Evolutionary conservation across 2,329 filamentous ascomycete genomes (phyloP).

Genomic region (Fusarium protoensiforme): DNA sequence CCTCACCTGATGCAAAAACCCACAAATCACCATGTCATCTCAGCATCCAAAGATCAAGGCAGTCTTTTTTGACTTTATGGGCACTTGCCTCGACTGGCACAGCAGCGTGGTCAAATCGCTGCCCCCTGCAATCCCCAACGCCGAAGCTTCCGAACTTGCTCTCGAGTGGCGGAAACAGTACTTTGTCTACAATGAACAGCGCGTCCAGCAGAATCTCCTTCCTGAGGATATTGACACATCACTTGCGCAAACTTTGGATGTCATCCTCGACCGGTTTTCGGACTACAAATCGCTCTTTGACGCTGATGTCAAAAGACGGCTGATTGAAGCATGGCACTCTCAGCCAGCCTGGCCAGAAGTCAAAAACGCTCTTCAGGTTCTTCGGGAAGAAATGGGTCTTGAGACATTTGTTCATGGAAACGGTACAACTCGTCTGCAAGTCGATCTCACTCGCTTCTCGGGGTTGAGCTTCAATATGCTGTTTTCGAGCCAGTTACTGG

Average conservation of each 20-base stretch:
- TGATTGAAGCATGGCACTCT: constrained; percentile 58
- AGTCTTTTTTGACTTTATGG: constrained; percentile 68
- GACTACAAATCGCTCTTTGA: constrained; percentile 16
- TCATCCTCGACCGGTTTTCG: constrained; percentile 40
- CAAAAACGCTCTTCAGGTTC: constrained; percentile 49
- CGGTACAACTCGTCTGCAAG: constrained; percentile 64
- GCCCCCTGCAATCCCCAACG: constrained; percentile 46
- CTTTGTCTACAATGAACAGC: constrained; percentile 57
- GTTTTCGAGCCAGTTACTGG: constrained; percentile 63
- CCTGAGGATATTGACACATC: constrained; percentile 65
- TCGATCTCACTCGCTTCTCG: constrained; percentile 61
- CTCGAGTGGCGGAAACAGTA: constrained; percentile 62
- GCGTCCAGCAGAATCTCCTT: constrained; percentile 44
- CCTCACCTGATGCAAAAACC: not conserved
- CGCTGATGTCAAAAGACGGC: constrained; percentile 28
- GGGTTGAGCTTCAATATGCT: constrained; percentile 62
- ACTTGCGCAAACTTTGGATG: constrained; percentile 54
- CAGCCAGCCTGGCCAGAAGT: constrained; percentile 65
- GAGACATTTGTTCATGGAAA: constrained; percentile 65
- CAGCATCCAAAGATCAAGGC: constrained; percentile 50
- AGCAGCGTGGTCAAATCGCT: constrained; percentile 49
- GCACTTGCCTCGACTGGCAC: constrained; percentile 68
- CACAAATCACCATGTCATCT: not conserved
- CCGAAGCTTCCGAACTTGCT: constrained; percentile 54
- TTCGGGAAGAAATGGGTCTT: constrained; percentile 50